Evolutionary conservation across 1,284 basidiomycete species (phyloP).

Genomic region (Cystobasidium pallidum): DNA sequence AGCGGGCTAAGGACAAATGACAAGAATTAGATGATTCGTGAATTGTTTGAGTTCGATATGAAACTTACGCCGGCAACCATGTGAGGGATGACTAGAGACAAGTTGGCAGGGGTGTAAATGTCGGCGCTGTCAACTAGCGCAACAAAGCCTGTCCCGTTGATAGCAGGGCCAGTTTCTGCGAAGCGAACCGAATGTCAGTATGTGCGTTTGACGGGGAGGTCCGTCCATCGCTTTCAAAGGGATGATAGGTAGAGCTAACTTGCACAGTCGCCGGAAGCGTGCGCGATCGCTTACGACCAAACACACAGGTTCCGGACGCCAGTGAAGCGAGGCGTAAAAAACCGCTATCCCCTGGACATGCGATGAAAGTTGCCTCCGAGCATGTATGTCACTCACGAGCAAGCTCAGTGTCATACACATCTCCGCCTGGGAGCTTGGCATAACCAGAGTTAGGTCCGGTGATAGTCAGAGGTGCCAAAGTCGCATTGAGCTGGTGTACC

Average conservation of each 20-base stretch:
- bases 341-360: neutral
- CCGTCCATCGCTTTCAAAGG: too few species aligned
- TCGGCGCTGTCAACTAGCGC: slow-evolving; percentile 37
- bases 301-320: too few species aligned
- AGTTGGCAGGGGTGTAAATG: slow-evolving; percentile 37
- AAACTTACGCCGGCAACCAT: slow-evolving; percentile 44
- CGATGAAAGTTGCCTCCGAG: too few species aligned
- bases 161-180: neutral
- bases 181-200: neutral
- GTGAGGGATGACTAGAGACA: slow-evolving; percentile 30
- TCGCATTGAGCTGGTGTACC: slow-evolving; percentile 68
- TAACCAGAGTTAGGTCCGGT: slow-evolving; percentile 39
- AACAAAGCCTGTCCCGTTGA: slow-evolving; percentile 44
- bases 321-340: too few species aligned
- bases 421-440: slow-evolving; percentile 21
- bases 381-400: slow-evolving; percentile 8
- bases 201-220: neutral
- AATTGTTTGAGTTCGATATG: neutral
- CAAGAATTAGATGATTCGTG: neutral
- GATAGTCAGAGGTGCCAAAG: slow-evolving; percentile 57
- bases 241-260: too few species aligned
- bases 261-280: too few species aligned
- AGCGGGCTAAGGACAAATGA: slow-evolving; percentile 22
- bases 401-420: slow-evolving; percentile 41
- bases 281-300: too few species aligned